phyloP scores from a whole-genome alignment of 2,329 filamentous ascomycete genomes.

The Cylindrodendrum hubeiense region DNA sequence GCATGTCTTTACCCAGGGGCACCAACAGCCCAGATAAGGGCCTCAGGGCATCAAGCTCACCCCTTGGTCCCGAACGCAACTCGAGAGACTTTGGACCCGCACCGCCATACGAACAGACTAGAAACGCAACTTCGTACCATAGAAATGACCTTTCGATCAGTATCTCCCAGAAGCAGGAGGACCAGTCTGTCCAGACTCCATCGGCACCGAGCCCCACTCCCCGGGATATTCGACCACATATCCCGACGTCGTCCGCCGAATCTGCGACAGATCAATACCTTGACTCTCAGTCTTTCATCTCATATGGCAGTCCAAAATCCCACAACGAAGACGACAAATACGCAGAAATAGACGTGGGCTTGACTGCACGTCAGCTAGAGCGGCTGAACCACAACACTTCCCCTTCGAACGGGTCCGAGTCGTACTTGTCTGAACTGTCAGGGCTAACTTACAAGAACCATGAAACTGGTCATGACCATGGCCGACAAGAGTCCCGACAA shows the following conservation, averaged over 20 bases:
- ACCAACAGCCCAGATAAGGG: constrained; percentile 8
- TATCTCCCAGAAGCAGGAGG: constrained; percentile 8
- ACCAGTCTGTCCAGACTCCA: constrained; percentile 44
- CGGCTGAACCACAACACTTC: neutral
- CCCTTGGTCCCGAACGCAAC: neutral
- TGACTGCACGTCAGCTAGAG: neutral
- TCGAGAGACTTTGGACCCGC: neutral
- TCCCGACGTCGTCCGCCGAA: neutral
- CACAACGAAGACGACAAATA: neutral
- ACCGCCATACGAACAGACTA: neutral
- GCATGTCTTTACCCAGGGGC: constrained; percentile 1
- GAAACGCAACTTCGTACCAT: neutral
- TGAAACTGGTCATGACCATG: neutral
- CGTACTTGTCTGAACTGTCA: neutral
- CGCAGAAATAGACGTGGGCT: neutral
- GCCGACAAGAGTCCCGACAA: neutral
- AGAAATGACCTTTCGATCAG: constrained; percentile 5
- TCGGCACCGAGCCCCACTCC: constrained; percentile 53
- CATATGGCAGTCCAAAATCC: neutral
- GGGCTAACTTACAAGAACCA: neutral
- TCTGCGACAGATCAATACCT: constrained; percentile 14
- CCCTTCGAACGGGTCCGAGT: neutral
- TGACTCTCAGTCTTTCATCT: neutral
- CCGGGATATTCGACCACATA: constrained; percentile 43
- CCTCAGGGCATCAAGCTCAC: neutral